phyloP scores from a whole-genome alignment of 2,329 filamentous ascomycete genomes.

The Colletotrichum noveboracense region DNA sequence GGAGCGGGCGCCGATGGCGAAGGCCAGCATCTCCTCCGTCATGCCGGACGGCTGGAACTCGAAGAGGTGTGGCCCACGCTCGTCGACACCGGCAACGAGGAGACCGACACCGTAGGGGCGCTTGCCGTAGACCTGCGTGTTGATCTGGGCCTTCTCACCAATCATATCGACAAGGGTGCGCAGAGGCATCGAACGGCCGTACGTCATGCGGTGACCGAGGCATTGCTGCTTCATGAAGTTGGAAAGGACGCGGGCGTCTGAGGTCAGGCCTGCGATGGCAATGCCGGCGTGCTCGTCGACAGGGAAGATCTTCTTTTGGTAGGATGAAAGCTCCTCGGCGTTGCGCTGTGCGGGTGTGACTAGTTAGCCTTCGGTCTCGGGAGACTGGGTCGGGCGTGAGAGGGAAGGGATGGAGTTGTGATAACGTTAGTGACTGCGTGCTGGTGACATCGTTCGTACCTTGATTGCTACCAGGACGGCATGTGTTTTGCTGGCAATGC shows the following conservation, averaged over 20 bases:
- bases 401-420: background rate
- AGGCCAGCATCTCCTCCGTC: conserved; percentile 96
- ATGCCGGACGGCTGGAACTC: conserved; percentile 97
- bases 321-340: conserved; percentile 98
- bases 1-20: conserved; percentile 92
- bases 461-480: conserved; percentile 95
- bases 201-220: conserved; percentile 92
- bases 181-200: conserved; percentile 91
- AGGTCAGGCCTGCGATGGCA: conserved; percentile 94
- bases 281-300: conserved; percentile 96
- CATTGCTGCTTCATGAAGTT: conserved; percentile 99
- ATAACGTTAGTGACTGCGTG: background rate
- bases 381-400: background rate
- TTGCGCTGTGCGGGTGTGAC: conserved; percentile 70
- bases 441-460: conserved; percentile 55
- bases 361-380: background rate
- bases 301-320: conserved; percentile 99
- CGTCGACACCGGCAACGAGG: conserved; percentile 91
- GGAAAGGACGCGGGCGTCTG: conserved; percentile 96
- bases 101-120: conserved; percentile 95
- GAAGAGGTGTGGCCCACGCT: conserved; percentile 92
- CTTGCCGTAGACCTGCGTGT: conserved; percentile 97
- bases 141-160: conserved; percentile 94
- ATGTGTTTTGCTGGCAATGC: conserved; percentile 97
- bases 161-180: conserved; percentile 90